Evolutionary conservation across 768 basidiomycete species (phyloP).

Genomic region (Tylopilus subfusipes): DNA sequence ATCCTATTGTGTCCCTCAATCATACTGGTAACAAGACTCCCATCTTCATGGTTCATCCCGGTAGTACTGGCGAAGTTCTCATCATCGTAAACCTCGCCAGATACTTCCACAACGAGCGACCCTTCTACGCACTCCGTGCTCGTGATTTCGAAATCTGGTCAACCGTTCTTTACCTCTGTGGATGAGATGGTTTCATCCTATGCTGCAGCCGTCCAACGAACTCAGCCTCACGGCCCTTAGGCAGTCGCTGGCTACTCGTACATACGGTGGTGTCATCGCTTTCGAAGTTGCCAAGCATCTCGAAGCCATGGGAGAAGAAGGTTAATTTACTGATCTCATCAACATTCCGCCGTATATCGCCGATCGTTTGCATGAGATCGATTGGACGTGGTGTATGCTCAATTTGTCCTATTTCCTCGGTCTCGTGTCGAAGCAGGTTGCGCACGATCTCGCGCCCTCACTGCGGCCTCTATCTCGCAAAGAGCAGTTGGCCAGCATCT

Average conservation of each 20-base stretch:
- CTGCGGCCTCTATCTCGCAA: conserved; percentile 19
- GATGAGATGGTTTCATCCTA: conserved; percentile 41
- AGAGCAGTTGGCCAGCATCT: conserved; percentile 24
- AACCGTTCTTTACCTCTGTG: conserved; percentile 35
- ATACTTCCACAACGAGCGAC: conserved; percentile 38
- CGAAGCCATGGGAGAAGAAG: conserved; percentile 32
- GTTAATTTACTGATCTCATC: conserved; percentile 42
- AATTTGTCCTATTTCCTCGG: conserved; percentile 42
- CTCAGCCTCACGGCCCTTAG: conserved; percentile 38
- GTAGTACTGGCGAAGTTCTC: conserved; percentile 41
- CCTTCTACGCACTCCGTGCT: conserved; percentile 44
- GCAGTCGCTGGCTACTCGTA: conserved; percentile 44
- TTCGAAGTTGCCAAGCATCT: conserved; percentile 41
- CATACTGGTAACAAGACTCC: conserved; percentile 39
- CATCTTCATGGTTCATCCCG: conserved; percentile 42
- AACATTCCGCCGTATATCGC: conserved; percentile 42
- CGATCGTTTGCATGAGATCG: conserved; percentile 40
- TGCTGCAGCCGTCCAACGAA: conserved; percentile 32
- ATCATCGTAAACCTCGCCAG: conserved; percentile 43
- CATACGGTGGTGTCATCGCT: conserved; percentile 42
- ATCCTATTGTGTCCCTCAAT: conserved; percentile 41
- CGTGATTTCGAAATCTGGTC: conserved; percentile 43
- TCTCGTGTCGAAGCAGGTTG: conserved; percentile 29
- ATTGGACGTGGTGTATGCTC: conserved; percentile 39
- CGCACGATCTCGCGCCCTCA: conserved; percentile 18